These are phyloP conservation scores for Backusella mclennaniae DNA, from an alignment of 192 early-diverging fungal genomes.

Conservation along the genomic window DNA sequence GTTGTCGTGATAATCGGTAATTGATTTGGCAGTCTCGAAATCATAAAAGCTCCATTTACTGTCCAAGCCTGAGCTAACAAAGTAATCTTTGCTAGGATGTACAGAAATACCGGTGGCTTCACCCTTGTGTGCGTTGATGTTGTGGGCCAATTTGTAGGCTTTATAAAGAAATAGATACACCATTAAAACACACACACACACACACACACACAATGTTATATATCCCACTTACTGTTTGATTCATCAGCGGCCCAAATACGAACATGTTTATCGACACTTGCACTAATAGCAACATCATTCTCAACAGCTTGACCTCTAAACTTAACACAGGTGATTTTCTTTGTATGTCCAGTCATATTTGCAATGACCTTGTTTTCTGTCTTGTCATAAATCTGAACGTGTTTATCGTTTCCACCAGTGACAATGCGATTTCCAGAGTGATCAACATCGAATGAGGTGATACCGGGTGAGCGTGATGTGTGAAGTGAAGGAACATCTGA, in stretches of 20 bases:
- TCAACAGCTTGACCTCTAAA: slow-evolving; percentile 57
- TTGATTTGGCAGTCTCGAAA: slow-evolving; percentile 56
- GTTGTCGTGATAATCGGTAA: slow-evolving; percentile 41
- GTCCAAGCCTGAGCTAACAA: slow-evolving; percentile 72
- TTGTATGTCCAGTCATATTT: slow-evolving; percentile 80
- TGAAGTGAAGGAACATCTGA: slow-evolving; percentile 63
- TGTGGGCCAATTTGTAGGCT: slow-evolving; percentile 46
- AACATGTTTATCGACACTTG: slow-evolving; percentile 79
- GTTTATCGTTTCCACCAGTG: slow-evolving; percentile 80
- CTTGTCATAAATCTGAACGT: slow-evolving; percentile 70
- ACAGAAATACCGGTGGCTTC: slow-evolving; percentile 75
- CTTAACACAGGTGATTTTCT: slow-evolving; percentile 72
- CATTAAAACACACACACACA: slow-evolving; percentile 11
- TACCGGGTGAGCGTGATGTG: slow-evolving; percentile 69
- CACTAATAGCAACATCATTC: slow-evolving; percentile 61
- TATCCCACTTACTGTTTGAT: slow-evolving; percentile 40
- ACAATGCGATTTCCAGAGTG: slow-evolving; percentile 59
- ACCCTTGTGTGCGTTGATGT: slow-evolving; percentile 63
- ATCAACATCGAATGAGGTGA: slow-evolving; percentile 59
- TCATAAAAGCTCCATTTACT: slow-evolving; percentile 83
- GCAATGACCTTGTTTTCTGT: slow-evolving; percentile 60
- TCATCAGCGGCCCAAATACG: slow-evolving; percentile 63
- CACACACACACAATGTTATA: slow-evolving; percentile 10
- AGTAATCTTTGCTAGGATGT: slow-evolving; percentile 81
- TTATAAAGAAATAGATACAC: neutral